phyloP scores from a whole-genome alignment of 2,329 filamentous ascomycete genomes.

The Moelleriella libera region DNA sequence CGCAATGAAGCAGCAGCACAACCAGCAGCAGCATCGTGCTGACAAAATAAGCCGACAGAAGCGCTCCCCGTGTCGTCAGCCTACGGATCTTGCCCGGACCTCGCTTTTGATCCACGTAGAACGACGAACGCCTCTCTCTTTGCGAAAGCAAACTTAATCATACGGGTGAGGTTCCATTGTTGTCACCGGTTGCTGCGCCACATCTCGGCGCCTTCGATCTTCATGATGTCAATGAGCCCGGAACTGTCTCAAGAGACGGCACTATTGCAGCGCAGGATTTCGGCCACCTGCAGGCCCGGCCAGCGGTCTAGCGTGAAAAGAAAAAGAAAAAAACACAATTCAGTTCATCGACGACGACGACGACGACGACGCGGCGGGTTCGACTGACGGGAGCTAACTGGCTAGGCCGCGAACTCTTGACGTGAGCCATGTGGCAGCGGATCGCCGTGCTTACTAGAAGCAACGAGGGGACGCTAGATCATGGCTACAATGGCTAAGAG shows the following conservation, averaged over 20 bases:
- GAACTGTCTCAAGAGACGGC: neutral
- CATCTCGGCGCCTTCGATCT: neutral
- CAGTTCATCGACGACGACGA: neutral
- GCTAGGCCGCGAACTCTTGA: neutral
- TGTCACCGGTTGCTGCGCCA: neutral
- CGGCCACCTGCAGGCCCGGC: neutral
- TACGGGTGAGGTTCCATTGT: neutral
- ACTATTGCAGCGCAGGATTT: neutral
- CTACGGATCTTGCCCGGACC: too few species aligned
- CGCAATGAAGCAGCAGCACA: too few species aligned
- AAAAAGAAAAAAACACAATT: neutral
- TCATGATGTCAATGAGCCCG: neutral
- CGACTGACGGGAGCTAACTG: neutral
- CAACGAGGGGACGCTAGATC: neutral
- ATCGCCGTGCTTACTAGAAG: neutral
- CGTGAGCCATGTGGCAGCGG: neutral
- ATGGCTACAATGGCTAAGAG: neutral
- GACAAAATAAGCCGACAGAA: too few species aligned
- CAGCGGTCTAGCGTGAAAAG: neutral
- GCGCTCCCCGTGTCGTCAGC: too few species aligned
- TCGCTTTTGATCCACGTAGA: too few species aligned
- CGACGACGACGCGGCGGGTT: neutral
- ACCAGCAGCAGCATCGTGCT: too few species aligned
- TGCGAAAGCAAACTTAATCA: neutral
- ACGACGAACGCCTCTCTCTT: too few species aligned